Evolutionary conservation across 2,329 filamentous ascomycete genomes (phyloP).

Genomic region (Sporothrix globosa): DNA sequence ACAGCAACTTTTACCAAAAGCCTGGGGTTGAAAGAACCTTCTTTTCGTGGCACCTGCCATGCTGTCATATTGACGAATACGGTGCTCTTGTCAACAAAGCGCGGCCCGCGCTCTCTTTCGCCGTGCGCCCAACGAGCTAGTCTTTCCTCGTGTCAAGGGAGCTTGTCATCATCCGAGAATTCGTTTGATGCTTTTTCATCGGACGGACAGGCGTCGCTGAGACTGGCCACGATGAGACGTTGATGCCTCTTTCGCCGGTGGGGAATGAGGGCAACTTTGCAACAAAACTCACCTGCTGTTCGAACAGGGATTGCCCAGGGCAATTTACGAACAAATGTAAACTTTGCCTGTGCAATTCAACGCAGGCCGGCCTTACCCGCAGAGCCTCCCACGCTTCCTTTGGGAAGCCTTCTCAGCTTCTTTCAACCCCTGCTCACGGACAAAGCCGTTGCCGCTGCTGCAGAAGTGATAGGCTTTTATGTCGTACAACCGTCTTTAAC

Average conservation of each 20-base stretch:
- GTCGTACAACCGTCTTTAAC: neutral
- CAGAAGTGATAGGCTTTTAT: slow-evolving; percentile 2
- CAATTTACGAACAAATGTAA: neutral
- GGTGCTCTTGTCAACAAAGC: slow-evolving; percentile 1
- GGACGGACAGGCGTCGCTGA: neutral
- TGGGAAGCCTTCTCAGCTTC: neutral
- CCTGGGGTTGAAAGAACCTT: slow-evolving; percentile 3
- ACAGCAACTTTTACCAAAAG: neutral
- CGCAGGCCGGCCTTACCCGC: neutral
- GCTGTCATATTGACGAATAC: slow-evolving; percentile 4
- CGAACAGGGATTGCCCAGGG: neutral
- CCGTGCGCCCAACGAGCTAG: neutral
- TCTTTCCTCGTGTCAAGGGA: neutral
- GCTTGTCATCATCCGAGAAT: neutral
- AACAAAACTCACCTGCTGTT: slow-evolving; percentile 1
- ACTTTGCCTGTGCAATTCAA: neutral
- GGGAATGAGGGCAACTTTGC: neutral
- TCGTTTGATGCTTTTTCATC: neutral
- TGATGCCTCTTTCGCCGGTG: neutral
- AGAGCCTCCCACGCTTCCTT: neutral
- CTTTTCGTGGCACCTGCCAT: neutral
- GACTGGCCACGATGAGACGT: neutral
- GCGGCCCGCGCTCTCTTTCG: neutral
- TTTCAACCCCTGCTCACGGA: slow-evolving; percentile 17
- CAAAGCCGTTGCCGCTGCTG: slow-evolving; percentile 5